A percentile compares a stretch with the other conserved stretches of the same genome.
Conservation (phyloP, 345 rosid genomes). For the Lumnitzera racemosa region DNA sequence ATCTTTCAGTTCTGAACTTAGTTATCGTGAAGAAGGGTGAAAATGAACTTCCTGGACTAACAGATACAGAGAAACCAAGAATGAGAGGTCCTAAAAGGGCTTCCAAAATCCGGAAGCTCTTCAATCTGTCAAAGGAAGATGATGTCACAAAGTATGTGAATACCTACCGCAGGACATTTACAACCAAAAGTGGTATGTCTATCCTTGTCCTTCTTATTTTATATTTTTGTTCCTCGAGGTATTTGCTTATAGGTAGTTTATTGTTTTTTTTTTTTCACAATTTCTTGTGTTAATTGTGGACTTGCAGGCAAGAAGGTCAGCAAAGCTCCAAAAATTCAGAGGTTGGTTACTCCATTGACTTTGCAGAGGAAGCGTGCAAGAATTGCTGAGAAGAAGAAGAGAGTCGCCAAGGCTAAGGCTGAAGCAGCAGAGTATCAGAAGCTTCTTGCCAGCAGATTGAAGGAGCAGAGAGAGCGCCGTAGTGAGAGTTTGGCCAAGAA, state of each 20-base stretch:
- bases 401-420: conserved; percentile 42
- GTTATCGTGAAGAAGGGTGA: conserved; percentile 75
- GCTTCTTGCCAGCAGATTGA: conserved; percentile 35
- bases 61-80: conserved; percentile 59
- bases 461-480: conserved; percentile 66
- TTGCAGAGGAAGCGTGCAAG: conserved; percentile 44
- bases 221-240: too few relatives aligned
- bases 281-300: background rate
- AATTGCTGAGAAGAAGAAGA: conserved; percentile 47
- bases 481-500: conserved; percentile 52
- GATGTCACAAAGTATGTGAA: conserved; percentile 65
- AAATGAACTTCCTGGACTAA: conserved; percentile 58
- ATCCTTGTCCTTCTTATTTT: too few relatives aligned
- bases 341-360: conserved; percentile 45
- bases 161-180: conserved; percentile 63
- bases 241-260: too few relatives aligned
- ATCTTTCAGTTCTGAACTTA: conserved; percentile 63
- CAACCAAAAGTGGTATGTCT: conserved; percentile 42
- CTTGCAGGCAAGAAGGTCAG: conserved; percentile 42
- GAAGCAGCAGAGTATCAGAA: conserved; percentile 52
- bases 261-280: too few relatives aligned
- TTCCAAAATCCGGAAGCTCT: conserved; percentile 59
- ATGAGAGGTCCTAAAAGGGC: conserved; percentile 82
- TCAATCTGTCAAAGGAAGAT: conserved; percentile 62
- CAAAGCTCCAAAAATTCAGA: conserved; percentile 49